A percentile compares a stretch with the other conserved stretches of the same genome.
Evolutionary conservation across 2,329 filamentous ascomycete species (phyloP).

Genomic region (Falciphora oryzae): DNA sequence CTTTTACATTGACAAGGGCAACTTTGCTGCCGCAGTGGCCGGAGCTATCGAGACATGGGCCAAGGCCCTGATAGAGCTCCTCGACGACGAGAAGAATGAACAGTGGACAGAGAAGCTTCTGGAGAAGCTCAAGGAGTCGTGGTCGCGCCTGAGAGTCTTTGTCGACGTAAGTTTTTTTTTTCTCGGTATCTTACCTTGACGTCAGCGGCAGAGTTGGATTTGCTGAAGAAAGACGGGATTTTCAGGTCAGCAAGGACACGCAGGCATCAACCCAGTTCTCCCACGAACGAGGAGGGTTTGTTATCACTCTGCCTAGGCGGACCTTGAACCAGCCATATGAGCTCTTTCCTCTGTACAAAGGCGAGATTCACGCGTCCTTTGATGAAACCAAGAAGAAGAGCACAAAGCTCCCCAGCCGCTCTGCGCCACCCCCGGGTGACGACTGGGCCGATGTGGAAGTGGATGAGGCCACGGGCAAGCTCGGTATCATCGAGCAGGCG

Average conservation of each 20-base stretch:
- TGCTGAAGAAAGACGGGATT: not conserved
- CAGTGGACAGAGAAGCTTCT: slow-evolving; percentile 37
- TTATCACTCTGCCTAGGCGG: slow-evolving; percentile 31
- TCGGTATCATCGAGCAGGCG: slow-evolving; percentile 25
- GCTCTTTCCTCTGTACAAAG: slow-evolving; percentile 30
- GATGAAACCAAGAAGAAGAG: slow-evolving; percentile 18
- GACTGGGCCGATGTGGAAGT: slow-evolving; percentile 40
- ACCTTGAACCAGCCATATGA: slow-evolving; percentile 25
- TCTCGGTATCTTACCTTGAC: not conserved
- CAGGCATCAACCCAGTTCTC: slow-evolving; percentile 33
- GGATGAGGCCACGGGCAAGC: slow-evolving; percentile 25
- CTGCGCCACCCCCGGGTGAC: slow-evolving; percentile 21
- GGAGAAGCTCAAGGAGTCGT: slow-evolving; percentile 23
- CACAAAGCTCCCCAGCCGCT: not conserved
- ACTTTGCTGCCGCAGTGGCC: slow-evolving; percentile 32
- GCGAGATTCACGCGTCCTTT: slow-evolving; percentile 30
- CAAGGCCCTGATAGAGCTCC: slow-evolving; percentile 31
- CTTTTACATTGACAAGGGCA: slow-evolving; percentile 33
- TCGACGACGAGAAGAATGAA: slow-evolving; percentile 33
- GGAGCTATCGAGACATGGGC: slow-evolving; percentile 34
- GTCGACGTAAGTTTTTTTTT: slow-evolving; percentile 30
- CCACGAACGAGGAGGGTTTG: slow-evolving; percentile 28
- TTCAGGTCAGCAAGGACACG: slow-evolving; percentile 15
- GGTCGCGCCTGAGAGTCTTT: slow-evolving; percentile 26
- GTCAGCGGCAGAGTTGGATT: too few relatives aligned